These are phyloP conservation scores for Breynia disticha DNA, from an alignment of 441 rosid genomes.

Conservation along the genomic window DNA sequence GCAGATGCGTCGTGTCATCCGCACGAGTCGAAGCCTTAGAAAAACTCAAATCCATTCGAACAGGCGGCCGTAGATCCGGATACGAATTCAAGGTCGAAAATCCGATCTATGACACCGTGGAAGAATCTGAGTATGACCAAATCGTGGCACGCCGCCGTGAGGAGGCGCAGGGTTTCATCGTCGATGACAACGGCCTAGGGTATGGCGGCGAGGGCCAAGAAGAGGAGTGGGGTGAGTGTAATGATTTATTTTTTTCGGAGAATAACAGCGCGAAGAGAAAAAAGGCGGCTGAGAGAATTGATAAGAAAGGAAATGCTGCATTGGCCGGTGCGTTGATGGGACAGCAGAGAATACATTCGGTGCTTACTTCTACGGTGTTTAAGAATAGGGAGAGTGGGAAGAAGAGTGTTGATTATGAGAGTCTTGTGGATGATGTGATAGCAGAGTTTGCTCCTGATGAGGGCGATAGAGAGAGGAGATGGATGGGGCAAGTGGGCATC, in stretches of 20 bases:
- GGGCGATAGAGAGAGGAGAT: slow-evolving; percentile 52
- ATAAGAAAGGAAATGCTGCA: slow-evolving; percentile 45
- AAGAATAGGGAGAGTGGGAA: slow-evolving; percentile 59
- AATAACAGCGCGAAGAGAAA: slow-evolving; percentile 19
- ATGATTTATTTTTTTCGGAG: slow-evolving; percentile 51
- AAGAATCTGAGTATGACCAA: slow-evolving; percentile 63
- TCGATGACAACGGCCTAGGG: slow-evolving; percentile 69
- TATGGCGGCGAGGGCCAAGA: slow-evolving; percentile 80
- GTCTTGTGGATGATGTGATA: slow-evolving; percentile 65
- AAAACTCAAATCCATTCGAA: slow-evolving; percentile 56
- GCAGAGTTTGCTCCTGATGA: slow-evolving; percentile 84
- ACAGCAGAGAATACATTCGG: slow-evolving; percentile 65
- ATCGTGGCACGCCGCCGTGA: slow-evolving; percentile 66
- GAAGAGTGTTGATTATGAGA: slow-evolving; percentile 43
- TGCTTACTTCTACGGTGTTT: slow-evolving; percentile 70
- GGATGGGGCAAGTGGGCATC: slow-evolving; percentile 28
- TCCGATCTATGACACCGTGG: slow-evolving; percentile 74
- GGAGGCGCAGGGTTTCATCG: slow-evolving; percentile 69
- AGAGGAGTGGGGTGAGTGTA: slow-evolving; percentile 73
- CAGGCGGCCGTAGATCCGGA: slow-evolving; percentile 59
- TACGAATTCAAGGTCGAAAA: slow-evolving; percentile 55
- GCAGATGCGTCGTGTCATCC: slow-evolving; percentile 43
- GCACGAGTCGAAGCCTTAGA: slow-evolving; percentile 55
- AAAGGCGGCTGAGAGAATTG: slow-evolving; percentile 30
- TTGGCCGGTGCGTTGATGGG: slow-evolving; percentile 75